A percentile compares a stretch with the other conserved stretches of the same genome.
These are phyloP conservation scores for Pichia paraexigua DNA, from an alignment of 805 yeast genomes.

Conservation along the genomic window DNA sequence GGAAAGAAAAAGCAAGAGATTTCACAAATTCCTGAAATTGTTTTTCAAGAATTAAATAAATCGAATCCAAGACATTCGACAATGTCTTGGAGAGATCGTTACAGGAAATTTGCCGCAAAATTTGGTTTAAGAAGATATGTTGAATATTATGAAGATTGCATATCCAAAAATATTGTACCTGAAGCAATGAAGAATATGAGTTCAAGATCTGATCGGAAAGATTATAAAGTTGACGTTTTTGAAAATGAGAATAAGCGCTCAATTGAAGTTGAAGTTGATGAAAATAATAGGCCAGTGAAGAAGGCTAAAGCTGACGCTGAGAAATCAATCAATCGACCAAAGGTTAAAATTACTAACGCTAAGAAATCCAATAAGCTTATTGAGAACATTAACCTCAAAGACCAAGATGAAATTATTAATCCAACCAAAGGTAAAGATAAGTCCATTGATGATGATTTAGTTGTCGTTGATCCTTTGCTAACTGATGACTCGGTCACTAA, in stretches of 20 bases:
- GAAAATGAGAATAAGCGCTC: constrained; percentile 15
- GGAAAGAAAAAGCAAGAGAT: constrained; percentile 18
- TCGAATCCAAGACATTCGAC: constrained; percentile 47
- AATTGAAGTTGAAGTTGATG: constrained; percentile 12
- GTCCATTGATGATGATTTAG: neutral
- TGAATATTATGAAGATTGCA: constrained; percentile 40
- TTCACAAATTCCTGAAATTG: constrained; percentile 28
- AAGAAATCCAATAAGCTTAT: neutral
- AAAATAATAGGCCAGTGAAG: neutral
- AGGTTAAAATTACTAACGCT: neutral
- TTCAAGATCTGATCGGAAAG: constrained; percentile 33
- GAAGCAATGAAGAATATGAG: constrained; percentile 52
- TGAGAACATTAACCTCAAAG: neutral
- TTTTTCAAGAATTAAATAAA: constrained; percentile 33
- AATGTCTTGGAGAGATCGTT: constrained; percentile 79
- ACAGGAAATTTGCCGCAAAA: constrained; percentile 57
- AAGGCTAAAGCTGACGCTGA: neutral
- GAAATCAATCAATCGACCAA: neutral
- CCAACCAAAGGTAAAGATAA: neutral
- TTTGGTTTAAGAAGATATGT: constrained; percentile 55
- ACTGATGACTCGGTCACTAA: neutral
- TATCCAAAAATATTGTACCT: constrained; percentile 34
- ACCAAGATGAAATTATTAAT: neutral
- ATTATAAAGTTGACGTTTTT: constrained; percentile 10
- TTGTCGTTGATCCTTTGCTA: neutral